Evolutionary conservation across 2,329 filamentous ascomycete genomes (phyloP).

Genomic region (Curvularia lunata): DNA sequence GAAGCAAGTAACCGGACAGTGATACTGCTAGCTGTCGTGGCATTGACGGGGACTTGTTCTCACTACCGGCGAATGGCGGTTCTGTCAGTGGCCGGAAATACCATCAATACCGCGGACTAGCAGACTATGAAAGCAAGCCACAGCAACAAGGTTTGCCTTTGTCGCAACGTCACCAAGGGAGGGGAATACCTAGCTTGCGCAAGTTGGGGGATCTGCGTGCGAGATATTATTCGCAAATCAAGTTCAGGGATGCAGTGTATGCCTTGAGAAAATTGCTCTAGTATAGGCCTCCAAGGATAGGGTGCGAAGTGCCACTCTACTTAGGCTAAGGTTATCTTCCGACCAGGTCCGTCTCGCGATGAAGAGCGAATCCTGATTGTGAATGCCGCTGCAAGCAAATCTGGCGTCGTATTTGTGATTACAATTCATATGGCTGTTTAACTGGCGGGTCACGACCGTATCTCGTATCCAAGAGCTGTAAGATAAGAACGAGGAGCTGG

Average conservation of each 20-base stretch:
- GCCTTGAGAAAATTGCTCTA: neutral
- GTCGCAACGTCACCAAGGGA: neutral
- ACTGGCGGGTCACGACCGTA: conserved; percentile 23
- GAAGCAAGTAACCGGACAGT: neutral
- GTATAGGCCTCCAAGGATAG: neutral
- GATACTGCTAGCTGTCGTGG: neutral
- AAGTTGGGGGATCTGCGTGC: neutral
- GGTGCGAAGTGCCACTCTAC: neutral
- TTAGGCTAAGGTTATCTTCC: neutral
- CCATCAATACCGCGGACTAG: neutral
- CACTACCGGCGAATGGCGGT: neutral
- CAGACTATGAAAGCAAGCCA: conserved; percentile 3
- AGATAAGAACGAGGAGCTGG: conserved; percentile 11
- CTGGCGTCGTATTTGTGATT: conserved; percentile 30
- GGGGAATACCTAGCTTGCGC: neutral
- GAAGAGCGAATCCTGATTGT: conserved; percentile 1
- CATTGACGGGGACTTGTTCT: neutral
- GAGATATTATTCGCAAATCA: neutral
- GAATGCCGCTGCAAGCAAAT: conserved; percentile 6
- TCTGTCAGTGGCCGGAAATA: neutral
- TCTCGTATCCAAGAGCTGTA: conserved; percentile 8
- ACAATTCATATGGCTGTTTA: conserved; percentile 25
- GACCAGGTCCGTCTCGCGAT: too few species aligned
- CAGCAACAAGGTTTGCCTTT: neutral
- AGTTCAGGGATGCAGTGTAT: neutral